A percentile compares a stretch with the other conserved stretches of the same genome.
phyloP scores from a whole-genome alignment of 2,329 filamentous ascomycete genomes.

The Arthrobotrys iridis region DNA sequence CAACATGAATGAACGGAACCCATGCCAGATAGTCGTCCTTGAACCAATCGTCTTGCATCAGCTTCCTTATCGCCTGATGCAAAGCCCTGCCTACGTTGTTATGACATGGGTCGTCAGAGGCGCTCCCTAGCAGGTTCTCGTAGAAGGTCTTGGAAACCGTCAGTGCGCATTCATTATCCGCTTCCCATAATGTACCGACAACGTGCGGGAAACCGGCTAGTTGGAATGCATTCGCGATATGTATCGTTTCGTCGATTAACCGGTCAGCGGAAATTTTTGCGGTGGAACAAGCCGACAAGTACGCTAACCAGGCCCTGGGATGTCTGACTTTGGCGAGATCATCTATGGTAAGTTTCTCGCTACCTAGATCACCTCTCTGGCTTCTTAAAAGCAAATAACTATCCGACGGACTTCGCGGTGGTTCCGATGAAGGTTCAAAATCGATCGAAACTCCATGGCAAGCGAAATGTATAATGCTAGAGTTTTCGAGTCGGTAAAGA shows the following conservation, averaged over 20 bases:
- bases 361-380: not conserved
- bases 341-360: not conserved
- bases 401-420: constrained; percentile 17
- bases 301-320: not conserved
- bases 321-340: not conserved
- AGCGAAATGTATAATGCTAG: constrained; percentile 6
- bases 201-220: constrained; percentile 3
- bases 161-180: constrained; percentile 61
- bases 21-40: not conserved
- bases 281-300: not conserved
- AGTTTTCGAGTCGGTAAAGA: not conserved
- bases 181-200: constrained; percentile 59
- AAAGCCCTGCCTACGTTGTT: not conserved
- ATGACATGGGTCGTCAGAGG: not conserved
- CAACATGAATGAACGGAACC: constrained; percentile 2
- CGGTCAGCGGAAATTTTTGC: not conserved
- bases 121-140: not conserved
- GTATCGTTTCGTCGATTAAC: constrained; percentile 2
- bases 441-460: constrained; percentile 3
- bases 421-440: not conserved
- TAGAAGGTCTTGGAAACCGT: not conserved
- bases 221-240: constrained; percentile 2
- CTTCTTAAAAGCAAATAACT: not conserved
- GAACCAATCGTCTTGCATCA: not conserved
- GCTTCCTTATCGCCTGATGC: not conserved